A percentile compares a stretch with the other conserved stretches of the same genome.
phyloP scores from a whole-genome alignment of 108 stramenopile genomes.

The Cyclotella distinguenda region DNA sequence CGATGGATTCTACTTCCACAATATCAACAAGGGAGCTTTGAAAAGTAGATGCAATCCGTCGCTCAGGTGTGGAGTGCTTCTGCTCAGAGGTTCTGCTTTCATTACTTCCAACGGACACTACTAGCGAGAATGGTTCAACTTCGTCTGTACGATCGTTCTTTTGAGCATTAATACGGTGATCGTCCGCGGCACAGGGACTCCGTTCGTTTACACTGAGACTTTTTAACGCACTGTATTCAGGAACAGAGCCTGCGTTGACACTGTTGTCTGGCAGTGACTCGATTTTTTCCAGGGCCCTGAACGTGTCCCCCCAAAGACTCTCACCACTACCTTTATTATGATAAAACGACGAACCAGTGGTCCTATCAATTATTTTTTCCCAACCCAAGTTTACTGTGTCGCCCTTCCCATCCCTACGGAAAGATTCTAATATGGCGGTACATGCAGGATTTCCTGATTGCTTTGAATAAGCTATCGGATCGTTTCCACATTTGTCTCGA shows the following conservation, averaged over 20 bases:
- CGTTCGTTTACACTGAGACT: too few relatives aligned
- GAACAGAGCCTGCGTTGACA: too few relatives aligned
- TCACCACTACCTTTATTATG: constrained; percentile 35
- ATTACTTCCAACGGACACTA: not conserved
- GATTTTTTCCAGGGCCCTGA: too few relatives aligned
- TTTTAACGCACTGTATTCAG: too few relatives aligned
- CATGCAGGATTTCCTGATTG: constrained; percentile 37
- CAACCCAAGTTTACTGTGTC: constrained; percentile 15
- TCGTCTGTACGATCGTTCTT: not conserved
- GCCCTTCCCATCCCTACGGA: constrained; percentile 3
- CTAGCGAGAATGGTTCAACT: not conserved
- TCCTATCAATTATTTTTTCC: constrained; percentile 42
- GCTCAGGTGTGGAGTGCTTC: constrained; percentile 4
- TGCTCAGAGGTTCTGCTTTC: not conserved
- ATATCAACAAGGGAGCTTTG: constrained; percentile 11
- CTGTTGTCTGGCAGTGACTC: too few relatives aligned
- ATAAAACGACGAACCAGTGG: constrained; percentile 42
- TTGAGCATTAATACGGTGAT: not conserved
- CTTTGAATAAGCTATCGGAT: constrained; percentile 45
- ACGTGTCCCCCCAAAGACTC: too few relatives aligned
- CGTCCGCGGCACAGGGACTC: too few relatives aligned
- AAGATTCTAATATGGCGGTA: constrained; percentile 27
- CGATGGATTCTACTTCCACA: constrained; percentile 6
- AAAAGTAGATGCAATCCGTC: not conserved
- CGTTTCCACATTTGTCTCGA: constrained; percentile 45